Base-by-base conservation (phyloP, 2,329 filamentous ascomycete species). In the Neobulgaria alba region DNA sequence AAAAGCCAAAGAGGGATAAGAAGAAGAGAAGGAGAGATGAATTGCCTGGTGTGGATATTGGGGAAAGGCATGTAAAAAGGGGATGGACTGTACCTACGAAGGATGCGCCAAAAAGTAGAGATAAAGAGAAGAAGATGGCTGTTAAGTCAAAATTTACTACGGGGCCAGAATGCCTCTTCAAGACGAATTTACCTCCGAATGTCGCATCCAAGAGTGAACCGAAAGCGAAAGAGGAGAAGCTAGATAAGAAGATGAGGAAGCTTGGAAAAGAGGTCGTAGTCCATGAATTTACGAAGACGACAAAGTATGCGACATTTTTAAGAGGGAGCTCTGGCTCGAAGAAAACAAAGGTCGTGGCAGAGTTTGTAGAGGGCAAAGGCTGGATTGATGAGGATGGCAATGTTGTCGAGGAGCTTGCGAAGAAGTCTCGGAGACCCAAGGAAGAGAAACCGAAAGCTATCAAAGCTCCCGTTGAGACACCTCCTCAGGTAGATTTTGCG, bases 221-320 rank as follows among this genome's bases (percentile, higher is more conserved):
- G 51, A 55, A 60, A 5, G 66, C 66, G 50, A 55, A 59, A 26
- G 58, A 61, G 20, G 52, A 59, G 2, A 63, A 67, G 20, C 64
- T 64, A 3, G 62, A 67, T 5, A 60, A 65, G n/a, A 77, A 75
- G 51, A 78, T 74, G 51, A 79, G 77, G 29, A 75, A 71, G 45
- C 74, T 77, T 53, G 71, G 72, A 33, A 70, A 68, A 16, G 76
- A 84, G 44, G 71, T 81, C 1, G 68, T 86, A 3, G 73, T 96
- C 3, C 89, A 96, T 61, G 92, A 98, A 59, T 96, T 95, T 58
- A 77, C 83, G 53, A 88, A 87, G 59, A 88, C 83, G 5, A 79
- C 77, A 29, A 90, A 87, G 54, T 82, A 87, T 49, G 85, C 88
- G 0, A 83, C 76, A 3, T 95, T 95, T 58, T 63, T 95, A 43